Percentiles rank a stretch among this genome's conserved stretches.
Conservation (phyloP, 192 early-diverging fungal species). For the Umbelopsis sp. region DNA sequence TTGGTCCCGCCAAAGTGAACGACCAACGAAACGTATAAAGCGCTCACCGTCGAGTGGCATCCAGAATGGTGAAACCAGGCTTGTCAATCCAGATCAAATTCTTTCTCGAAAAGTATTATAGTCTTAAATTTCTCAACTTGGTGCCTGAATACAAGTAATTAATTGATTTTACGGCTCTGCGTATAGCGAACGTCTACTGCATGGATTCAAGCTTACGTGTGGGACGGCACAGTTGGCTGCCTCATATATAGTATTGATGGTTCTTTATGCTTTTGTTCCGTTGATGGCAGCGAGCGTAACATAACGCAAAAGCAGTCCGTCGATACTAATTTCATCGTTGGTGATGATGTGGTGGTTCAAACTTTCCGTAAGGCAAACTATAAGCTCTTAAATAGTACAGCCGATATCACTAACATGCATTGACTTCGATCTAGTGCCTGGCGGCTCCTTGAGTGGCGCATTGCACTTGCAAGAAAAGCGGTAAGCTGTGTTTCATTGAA, state of each 20-base stretch:
- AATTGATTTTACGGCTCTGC: background rate
- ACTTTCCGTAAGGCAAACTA: background rate
- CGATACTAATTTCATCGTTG: background rate
- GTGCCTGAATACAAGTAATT: background rate
- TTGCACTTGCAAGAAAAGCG: background rate
- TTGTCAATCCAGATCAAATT: background rate
- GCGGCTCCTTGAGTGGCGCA: background rate
- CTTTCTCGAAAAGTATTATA: background rate
- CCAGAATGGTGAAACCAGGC: background rate
- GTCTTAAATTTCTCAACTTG: background rate
- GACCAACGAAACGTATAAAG: background rate
- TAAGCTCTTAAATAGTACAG: background rate
- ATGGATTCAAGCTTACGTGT: background rate
- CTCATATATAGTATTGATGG: background rate
- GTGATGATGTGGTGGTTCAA: background rate
- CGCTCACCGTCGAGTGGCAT: background rate
- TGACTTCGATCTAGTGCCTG: background rate
- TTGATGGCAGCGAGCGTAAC: background rate
- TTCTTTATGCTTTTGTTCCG: background rate
- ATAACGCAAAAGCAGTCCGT: background rate
- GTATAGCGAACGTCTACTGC: background rate
- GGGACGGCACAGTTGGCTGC: background rate
- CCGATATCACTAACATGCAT: background rate
- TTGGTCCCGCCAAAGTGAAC: background rate
- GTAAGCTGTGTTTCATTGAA: background rate